phyloP scores from a whole-genome alignment of 2,329 filamentous ascomycete genomes.

The Stylonectria norvegica region DNA sequence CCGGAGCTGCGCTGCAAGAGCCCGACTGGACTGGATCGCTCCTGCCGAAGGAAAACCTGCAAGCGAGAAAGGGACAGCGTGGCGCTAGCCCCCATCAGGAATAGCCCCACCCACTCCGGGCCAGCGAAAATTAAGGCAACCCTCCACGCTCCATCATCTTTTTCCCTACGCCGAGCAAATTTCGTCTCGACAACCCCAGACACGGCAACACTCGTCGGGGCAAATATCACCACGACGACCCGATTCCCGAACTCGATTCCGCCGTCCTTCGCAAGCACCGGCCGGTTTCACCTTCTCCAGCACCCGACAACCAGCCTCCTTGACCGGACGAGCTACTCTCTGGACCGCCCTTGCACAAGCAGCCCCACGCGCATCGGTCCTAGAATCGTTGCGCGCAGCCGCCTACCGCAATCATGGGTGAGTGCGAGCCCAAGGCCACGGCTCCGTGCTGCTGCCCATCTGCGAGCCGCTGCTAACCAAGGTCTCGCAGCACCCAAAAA shows the following conservation, averaged over 20 bases:
- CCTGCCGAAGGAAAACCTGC: conserved; percentile 18
- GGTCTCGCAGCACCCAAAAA: conserved; percentile 74
- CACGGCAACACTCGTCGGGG: conserved; percentile 40
- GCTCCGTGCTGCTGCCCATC: conserved; percentile 2
- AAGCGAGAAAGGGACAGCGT: conserved; percentile 20
- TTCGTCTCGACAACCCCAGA: conserved; percentile 43
- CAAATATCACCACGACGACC: conserved; percentile 27
- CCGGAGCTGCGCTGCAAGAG: no score
- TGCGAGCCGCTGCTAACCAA: not conserved
- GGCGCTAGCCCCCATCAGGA: conserved; percentile 22
- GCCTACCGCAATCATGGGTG: conserved; percentile 60
- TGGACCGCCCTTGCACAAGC: no score
- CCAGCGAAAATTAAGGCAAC: conserved; percentile 44
- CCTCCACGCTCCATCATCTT: conserved; percentile 37
- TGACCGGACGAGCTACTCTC: no score
- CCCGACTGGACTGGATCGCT: no score
- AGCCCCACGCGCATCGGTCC: conserved; percentile 39
- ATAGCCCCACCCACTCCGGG: conserved; percentile 42
- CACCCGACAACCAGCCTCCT: conserved; percentile 8
- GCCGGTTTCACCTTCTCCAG: no score
- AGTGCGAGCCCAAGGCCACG: conserved; percentile 28
- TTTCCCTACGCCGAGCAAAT: conserved; percentile 42
- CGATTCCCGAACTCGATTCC: conserved; percentile 16
- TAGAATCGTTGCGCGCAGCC: conserved; percentile 46
- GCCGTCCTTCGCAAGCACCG: no score